These are phyloP conservation scores for Pyrenochaeta sp. DNA, from an alignment of 2,329 filamentous ascomycete genomes.

Conservation along the genomic window DNA sequence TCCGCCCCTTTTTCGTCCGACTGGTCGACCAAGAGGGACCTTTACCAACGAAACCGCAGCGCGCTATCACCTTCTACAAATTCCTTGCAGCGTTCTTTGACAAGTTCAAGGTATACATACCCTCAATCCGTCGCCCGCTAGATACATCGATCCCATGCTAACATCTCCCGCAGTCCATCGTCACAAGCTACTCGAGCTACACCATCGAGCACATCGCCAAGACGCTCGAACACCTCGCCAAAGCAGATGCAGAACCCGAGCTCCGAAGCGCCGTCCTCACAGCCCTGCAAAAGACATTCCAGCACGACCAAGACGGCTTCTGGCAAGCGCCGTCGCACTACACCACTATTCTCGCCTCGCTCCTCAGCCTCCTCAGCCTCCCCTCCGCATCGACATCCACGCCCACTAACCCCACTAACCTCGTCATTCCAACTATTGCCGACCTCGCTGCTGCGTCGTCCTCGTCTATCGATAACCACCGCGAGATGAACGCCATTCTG, in stretches of 20 bases:
- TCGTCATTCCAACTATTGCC: slow-evolving; percentile 76
- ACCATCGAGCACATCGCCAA: slow-evolving; percentile 77
- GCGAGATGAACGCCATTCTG: slow-evolving; percentile 81
- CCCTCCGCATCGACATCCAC: slow-evolving; percentile 19
- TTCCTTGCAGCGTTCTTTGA: slow-evolving; percentile 84
- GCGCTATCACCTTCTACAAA: slow-evolving; percentile 79
- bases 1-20: slow-evolving; percentile 88
- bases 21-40: slow-evolving; percentile 77
- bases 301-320: slow-evolving; percentile 92
- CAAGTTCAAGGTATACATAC: slow-evolving; percentile 70
- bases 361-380: slow-evolving; percentile 69
- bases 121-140: background rate
- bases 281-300: slow-evolving; percentile 78
- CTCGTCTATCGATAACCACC: slow-evolving; percentile 88
- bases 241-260: slow-evolving; percentile 57
- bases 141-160: slow-evolving; percentile 19
- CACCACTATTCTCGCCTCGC: slow-evolving; percentile 70
- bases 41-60: slow-evolving; percentile 36
- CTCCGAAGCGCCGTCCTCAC: slow-evolving; percentile 76
- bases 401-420: slow-evolving; percentile 52
- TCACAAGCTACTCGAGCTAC: slow-evolving; percentile 90
- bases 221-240: slow-evolving; percentile 60
- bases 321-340: slow-evolving; percentile 95
- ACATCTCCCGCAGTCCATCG: slow-evolving; percentile 69
- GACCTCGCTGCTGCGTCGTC: slow-evolving; percentile 80